Base-by-base conservation (phyloP, 441 rosid genomes). In the Erysimum cheiri region DNA sequence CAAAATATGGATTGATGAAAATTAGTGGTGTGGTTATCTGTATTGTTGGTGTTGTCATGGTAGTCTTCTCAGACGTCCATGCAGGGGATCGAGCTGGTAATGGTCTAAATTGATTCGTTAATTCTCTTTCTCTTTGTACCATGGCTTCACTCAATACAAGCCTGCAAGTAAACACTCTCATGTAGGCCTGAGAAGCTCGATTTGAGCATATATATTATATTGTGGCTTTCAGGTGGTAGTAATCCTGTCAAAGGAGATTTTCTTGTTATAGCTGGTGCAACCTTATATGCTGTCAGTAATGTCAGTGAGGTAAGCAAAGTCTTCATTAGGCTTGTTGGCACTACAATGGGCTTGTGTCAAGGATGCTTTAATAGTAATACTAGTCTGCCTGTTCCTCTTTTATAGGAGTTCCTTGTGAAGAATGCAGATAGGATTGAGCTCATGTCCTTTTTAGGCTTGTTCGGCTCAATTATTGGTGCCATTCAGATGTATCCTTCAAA, bases 21-120 rank as follows among this genome's bases (percentile, higher is more conserved):
- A 85, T 87, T 26, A 61, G 82, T 54, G 98, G 99, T 68, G 97
- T 92, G 39, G 8, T 80, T 69, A 84, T 87, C 71, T 95, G 97
- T 81, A 83, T 92, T 65, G 80, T 79, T 57, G 96, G 99, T 71
- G 93, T 90, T 53, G 82, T 92, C 49, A 48, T 87, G 78, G 88
- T 94, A 75, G 83, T 94, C 33, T 92, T 92, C 80, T 95, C 97
- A 32, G 99, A 95, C 78, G 99, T 94, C 64, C 97, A 94, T 78
- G 62, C 91, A 7, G 81, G 82, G 14, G 92, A 85, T 64, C 80
- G 94, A 82, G 84, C 90, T 73, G 92, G 98, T 94, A 83, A 11
- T 54, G 44, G n/a, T 10, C 22, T 13, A 31, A 48, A 5, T 33
- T 78, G 17, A 46, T 41, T 58, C 50, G 32, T 36, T 53, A 56